These are phyloP conservation scores for Pyrenula massariospora DNA, from an alignment of 495 filamentous ascomycete species.

Conservation along the genomic window DNA sequence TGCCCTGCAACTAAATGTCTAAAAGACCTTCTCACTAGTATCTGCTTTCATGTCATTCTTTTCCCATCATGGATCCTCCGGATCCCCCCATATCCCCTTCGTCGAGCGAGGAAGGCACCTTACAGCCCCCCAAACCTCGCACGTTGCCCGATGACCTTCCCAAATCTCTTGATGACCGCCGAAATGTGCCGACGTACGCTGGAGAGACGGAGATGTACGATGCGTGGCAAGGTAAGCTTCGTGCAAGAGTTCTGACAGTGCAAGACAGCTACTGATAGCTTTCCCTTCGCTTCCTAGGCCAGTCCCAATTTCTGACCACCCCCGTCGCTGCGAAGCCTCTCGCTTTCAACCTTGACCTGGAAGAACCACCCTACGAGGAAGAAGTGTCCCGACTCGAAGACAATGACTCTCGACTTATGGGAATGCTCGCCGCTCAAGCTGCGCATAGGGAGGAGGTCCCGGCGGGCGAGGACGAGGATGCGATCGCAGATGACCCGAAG, in stretches of 20 bases:
- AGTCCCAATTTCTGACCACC: constrained; percentile 85
- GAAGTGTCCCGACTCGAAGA: constrained; percentile 52
- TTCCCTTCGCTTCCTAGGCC: constrained; percentile 41
- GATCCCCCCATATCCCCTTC: neutral
- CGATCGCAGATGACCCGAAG: constrained; percentile 59
- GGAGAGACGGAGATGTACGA: constrained; percentile 94
- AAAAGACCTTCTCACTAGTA: too few species aligned
- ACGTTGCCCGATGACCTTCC: constrained; percentile 78
- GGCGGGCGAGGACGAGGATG: constrained; percentile 65
- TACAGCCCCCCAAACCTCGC: constrained; percentile 15
- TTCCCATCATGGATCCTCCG: neutral
- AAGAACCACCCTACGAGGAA: constrained; percentile 46
- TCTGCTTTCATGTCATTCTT: neutral
- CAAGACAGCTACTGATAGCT: neutral
- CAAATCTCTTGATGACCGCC: constrained; percentile 79
- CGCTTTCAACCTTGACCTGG: constrained; percentile 71
- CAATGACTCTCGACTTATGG: constrained; percentile 77
- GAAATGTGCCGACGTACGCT: constrained; percentile 43
- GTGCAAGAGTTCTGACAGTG: constrained; percentile 7
- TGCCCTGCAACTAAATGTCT: too few species aligned
- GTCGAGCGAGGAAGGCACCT: neutral
- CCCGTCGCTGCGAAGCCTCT: constrained; percentile 75
- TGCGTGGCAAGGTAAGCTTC: constrained; percentile 82
- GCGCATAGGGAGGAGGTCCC: constrained; percentile 63
- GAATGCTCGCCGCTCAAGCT: constrained; percentile 92